These are phyloP conservation scores for Cymodocea nodosa DNA, from an alignment of 116 monocot species.

Conservation along the genomic window DNA sequence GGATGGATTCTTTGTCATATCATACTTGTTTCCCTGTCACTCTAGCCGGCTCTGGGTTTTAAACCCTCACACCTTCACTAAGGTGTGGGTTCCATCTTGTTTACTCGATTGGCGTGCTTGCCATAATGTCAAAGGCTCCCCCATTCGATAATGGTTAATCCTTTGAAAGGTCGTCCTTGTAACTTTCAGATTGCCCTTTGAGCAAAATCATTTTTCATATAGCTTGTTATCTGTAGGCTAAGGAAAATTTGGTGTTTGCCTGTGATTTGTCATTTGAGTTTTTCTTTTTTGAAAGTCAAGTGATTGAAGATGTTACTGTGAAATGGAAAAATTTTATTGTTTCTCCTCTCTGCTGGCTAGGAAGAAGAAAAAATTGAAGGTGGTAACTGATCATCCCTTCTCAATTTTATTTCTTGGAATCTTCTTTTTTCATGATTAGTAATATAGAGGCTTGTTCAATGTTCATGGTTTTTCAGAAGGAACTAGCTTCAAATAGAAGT, in stretches of 20 bases:
- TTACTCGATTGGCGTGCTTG: conserved; percentile 21
- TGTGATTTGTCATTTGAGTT: conserved; percentile 4
- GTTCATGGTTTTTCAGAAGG: conserved; percentile 18
- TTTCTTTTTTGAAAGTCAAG: no score
- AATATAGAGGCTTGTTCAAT: no score
- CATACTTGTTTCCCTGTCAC: conserved; percentile 18
- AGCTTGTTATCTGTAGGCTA: neutral
- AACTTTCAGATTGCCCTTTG: no score
- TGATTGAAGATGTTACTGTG: neutral
- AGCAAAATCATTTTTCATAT: neutral
- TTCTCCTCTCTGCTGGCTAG: conserved; percentile 33
- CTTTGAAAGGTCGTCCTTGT: neutral
- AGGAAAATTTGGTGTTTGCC: neutral
- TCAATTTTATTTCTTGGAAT: no score
- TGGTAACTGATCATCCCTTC: conserved; percentile 1
- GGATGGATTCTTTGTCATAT: neutral
- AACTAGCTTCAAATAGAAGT: conserved; percentile 8
- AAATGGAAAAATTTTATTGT: conserved; percentile 50
- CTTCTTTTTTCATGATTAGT: no score
- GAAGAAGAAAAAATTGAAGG: conserved; percentile 71
- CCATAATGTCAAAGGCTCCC: conserved; percentile 38
- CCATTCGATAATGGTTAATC: conserved; percentile 68
- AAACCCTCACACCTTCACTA: conserved; percentile 70
- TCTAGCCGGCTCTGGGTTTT: conserved; percentile 62
- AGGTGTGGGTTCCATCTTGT: conserved; percentile 61